A percentile compares a stretch with the other conserved stretches of the same genome.
These are phyloP conservation scores for Diaporthe destruens DNA, from an alignment of 2,329 filamentous ascomycete genomes.

Conservation along the genomic window DNA sequence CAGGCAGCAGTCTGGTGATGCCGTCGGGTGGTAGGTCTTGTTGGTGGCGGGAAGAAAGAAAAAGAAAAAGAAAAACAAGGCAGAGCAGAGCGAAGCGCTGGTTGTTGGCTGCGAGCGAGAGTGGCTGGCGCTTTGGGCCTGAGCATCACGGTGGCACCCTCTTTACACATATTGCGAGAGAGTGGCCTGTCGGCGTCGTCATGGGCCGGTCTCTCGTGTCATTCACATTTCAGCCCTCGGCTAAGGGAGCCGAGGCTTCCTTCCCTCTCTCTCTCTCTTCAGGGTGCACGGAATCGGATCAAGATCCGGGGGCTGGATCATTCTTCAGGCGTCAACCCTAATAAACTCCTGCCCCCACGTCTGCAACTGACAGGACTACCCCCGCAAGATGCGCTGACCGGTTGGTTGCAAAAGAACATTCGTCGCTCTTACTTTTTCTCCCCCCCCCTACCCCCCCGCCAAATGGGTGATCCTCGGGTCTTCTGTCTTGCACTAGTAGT, in stretches of 20 bases:
- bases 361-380: not conserved
- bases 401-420: not conserved
- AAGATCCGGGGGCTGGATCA: constrained; percentile 5
- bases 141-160: not conserved
- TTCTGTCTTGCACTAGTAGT: not conserved
- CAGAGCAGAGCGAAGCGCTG: too few species aligned
- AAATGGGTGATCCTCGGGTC: constrained; percentile 13
- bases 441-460: too few species aligned
- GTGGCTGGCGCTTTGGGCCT: not conserved
- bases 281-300: constrained; percentile 14
- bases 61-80: too few species aligned
- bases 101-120: too few species aligned
- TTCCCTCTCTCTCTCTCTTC: too few species aligned
- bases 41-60: too few species aligned
- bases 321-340: not conserved
- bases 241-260: not conserved
- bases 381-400: not conserved
- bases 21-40: too few species aligned
- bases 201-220: not conserved
- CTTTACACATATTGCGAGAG: not conserved
- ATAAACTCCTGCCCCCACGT: not conserved
- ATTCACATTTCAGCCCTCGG: not conserved
- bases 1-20: too few species aligned
- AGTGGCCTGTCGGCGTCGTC: not conserved
- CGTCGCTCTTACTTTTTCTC: not conserved